Conservation (phyloP, 192 early-diverging fungal species). For the Coemansia sp. region DNA sequence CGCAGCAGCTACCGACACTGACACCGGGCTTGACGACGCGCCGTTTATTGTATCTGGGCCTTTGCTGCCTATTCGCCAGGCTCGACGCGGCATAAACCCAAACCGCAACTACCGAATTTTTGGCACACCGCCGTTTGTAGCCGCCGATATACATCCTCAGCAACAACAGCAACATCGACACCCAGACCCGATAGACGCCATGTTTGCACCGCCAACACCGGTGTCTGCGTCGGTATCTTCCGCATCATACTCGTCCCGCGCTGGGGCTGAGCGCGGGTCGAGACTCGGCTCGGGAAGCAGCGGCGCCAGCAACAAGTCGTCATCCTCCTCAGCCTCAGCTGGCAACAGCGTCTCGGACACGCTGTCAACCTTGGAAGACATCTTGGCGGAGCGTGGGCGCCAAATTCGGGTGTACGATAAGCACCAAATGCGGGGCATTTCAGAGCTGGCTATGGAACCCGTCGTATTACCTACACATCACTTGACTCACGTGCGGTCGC, state of each 20-base stretch:
- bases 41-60: constrained; percentile 49
- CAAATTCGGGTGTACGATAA: constrained; percentile 39
- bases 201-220: constrained; percentile 45
- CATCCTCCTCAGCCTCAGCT: neutral
- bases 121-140: constrained; percentile 27
- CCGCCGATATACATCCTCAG: constrained; percentile 15
- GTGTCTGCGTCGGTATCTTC: constrained; percentile 45
- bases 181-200: constrained; percentile 13
- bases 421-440: constrained; percentile 26
- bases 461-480: constrained; percentile 13
- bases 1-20: neutral
- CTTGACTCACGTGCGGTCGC: constrained; percentile 14
- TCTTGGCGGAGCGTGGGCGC: neutral
- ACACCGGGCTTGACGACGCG: constrained; percentile 27
- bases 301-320: constrained; percentile 42
- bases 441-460: constrained; percentile 44
- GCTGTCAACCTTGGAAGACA: constrained; percentile 11
- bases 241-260: constrained; percentile 36
- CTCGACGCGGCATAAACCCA: constrained; percentile 33
- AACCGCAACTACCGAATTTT: constrained; percentile 53
- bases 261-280: constrained; percentile 7
- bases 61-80: constrained; percentile 49
- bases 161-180: constrained; percentile 10
- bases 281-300: constrained; percentile 27
- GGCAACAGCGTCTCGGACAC: constrained; percentile 1